A percentile compares a stretch with the other conserved stretches of the same genome.
These are phyloP conservation scores for Collybia sp. DNA, from an alignment of 768 basidiomycete species.

Conservation along the genomic window DNA sequence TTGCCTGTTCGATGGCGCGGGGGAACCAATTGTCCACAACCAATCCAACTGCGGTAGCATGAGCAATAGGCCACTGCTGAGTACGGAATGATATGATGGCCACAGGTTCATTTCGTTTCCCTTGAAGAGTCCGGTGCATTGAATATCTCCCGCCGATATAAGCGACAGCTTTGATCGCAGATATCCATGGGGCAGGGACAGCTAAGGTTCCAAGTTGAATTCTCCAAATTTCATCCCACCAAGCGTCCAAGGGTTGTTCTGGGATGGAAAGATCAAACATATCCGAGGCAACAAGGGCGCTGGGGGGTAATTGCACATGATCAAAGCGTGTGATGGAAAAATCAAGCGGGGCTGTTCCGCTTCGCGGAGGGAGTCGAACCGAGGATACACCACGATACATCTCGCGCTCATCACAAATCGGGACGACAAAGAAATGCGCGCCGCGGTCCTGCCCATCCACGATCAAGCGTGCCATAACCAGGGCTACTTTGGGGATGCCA, in stretches of 20 bases:
- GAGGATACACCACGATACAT: slow-evolving; percentile 52
- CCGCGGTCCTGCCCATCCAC: slow-evolving; percentile 47
- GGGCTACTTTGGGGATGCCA: slow-evolving; percentile 47
- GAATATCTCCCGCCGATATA: slow-evolving; percentile 58
- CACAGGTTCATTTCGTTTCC: slow-evolving; percentile 32
- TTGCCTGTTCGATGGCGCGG: slow-evolving; percentile 26
- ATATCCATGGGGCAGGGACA: slow-evolving; percentile 44
- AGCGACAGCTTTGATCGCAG: slow-evolving; percentile 47
- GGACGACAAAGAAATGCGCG: slow-evolving; percentile 49
- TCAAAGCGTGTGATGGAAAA: slow-evolving; percentile 54
- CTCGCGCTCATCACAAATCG: slow-evolving; percentile 46
- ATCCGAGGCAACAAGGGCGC: slow-evolving; percentile 45
- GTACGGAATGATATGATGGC: slow-evolving; percentile 63
- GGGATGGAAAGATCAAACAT: slow-evolving; percentile 34
- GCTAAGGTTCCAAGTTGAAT: slow-evolving; percentile 51
- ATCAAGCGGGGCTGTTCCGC: slow-evolving; percentile 50
- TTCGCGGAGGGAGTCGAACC: slow-evolving; percentile 43
- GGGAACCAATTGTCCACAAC: slow-evolving; percentile 49
- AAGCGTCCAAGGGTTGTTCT: slow-evolving; percentile 37
- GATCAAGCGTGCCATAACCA: slow-evolving; percentile 54
- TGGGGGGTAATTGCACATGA: slow-evolving; percentile 44
- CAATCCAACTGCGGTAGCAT: slow-evolving; percentile 45
- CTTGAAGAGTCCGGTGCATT: slow-evolving; percentile 46
- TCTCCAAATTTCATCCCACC: slow-evolving; percentile 55
- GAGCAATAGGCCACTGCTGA: slow-evolving; percentile 56